Conservation (phyloP, 768 basidiomycete species). For the Albatrellus ellisii region DNA sequence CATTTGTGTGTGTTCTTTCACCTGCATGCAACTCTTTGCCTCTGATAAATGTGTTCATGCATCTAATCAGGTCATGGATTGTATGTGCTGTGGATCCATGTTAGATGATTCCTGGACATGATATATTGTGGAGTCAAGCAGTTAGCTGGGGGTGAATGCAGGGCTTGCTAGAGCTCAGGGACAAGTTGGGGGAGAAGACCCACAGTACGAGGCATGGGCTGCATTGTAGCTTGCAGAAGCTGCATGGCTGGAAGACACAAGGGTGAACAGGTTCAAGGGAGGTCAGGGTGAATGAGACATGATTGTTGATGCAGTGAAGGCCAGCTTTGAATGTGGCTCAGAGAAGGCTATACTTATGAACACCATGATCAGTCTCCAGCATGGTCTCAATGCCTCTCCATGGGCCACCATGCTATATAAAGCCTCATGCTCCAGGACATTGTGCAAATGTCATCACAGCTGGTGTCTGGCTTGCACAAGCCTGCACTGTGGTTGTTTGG, state of each 20-base stretch:
- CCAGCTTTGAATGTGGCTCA: slow-evolving; percentile 26
- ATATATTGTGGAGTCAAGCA: slow-evolving; percentile 82
- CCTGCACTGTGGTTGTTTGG: no score
- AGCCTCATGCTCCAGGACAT: slow-evolving; percentile 20
- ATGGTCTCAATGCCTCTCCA: no score
- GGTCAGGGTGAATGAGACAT: no score
- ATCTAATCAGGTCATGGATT: slow-evolving; percentile 58
- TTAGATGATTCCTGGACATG: slow-evolving; percentile 71
- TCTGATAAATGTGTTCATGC: slow-evolving; percentile 39
- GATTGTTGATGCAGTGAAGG: slow-evolving; percentile 18
- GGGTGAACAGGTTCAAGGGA: slow-evolving; percentile 49
- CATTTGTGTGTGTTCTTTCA: slow-evolving; percentile 36
- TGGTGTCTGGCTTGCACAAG: no score
- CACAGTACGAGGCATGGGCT: slow-evolving; percentile 18
- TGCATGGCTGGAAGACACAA: slow-evolving; percentile 70
- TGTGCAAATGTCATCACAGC: slow-evolving; percentile 29
- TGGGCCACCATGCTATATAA: no score
- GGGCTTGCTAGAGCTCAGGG: slow-evolving; percentile 31
- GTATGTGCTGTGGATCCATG: slow-evolving; percentile 87
- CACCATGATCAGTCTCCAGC: slow-evolving; percentile 12
- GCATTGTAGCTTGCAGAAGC: slow-evolving; percentile 41
- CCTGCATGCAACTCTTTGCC: slow-evolving; percentile 22
- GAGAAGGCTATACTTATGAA: slow-evolving; percentile 18
- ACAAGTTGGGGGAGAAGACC: slow-evolving; percentile 20
- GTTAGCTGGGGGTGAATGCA: slow-evolving; percentile 60